Evolutionary conservation across 1,139 yeast species (phyloP).

Genomic region (Suhomyces wounanorum): DNA sequence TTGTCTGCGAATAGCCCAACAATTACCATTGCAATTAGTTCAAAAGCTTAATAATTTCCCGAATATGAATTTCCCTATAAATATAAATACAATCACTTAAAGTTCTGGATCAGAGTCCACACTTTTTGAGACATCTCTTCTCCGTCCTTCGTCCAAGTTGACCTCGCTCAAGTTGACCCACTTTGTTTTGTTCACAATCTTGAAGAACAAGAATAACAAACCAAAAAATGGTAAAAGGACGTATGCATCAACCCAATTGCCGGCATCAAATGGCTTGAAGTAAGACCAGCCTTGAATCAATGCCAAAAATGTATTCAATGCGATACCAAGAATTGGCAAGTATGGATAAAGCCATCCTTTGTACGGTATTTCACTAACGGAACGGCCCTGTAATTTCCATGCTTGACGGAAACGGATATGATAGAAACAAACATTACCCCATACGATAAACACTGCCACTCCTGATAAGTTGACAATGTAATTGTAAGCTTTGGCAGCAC

Average conservation of each 20-base stretch:
- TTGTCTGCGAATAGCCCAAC: too few species aligned
- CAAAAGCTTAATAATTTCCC: neutral
- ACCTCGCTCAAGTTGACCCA: slow-evolving; percentile 44
- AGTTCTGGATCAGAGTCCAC: slow-evolving; percentile 2
- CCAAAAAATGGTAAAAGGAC: slow-evolving; percentile 61
- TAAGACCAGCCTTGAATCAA: slow-evolving; percentile 71
- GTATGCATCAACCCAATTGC: slow-evolving; percentile 65
- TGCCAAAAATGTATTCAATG: slow-evolving; percentile 54
- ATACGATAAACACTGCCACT: slow-evolving; percentile 58
- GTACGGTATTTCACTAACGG: slow-evolving; percentile 54
- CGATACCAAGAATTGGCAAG: slow-evolving; percentile 52
- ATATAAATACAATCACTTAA: neutral
- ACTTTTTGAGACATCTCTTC: slow-evolving; percentile 25
- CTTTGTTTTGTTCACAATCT: slow-evolving; percentile 44
- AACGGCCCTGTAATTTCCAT: slow-evolving; percentile 49
- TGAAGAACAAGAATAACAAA: slow-evolving; percentile 42
- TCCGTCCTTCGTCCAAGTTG: slow-evolving; percentile 48
- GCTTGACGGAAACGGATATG: slow-evolving; percentile 54
- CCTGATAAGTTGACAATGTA: slow-evolving; percentile 59
- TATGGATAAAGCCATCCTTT: slow-evolving; percentile 55
- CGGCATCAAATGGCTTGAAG: slow-evolving; percentile 61
- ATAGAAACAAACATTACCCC: slow-evolving; percentile 47
- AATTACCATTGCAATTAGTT: neutral
- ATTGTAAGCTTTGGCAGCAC: slow-evolving; percentile 54
- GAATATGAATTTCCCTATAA: neutral